phyloP scores from a whole-genome alignment of 345 rosid species.

The Arabidopsis arenosa region DNA sequence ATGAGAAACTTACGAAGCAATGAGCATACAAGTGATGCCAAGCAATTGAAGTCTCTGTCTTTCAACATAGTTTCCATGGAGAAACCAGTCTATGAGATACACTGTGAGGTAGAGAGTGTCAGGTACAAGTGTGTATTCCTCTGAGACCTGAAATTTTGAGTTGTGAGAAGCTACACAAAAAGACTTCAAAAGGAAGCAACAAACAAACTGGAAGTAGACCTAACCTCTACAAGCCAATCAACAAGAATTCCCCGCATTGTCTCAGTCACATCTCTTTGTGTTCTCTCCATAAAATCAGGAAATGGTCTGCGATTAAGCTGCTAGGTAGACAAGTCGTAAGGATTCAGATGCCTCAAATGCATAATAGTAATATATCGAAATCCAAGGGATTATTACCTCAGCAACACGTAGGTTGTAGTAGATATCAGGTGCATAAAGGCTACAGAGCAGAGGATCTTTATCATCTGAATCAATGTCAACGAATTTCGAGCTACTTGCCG shows the following conservation, averaged over 20 bases:
- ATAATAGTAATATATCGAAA: not conserved
- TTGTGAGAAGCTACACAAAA: slow-evolving; percentile 13
- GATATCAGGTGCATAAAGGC: slow-evolving; percentile 78
- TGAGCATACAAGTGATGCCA: slow-evolving; percentile 94
- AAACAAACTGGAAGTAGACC: not conserved
- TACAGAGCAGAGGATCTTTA: slow-evolving; percentile 73
- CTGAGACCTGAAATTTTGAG: slow-evolving; percentile 68
- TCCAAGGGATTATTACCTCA: slow-evolving; percentile 58
- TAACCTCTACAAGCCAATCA: slow-evolving; percentile 99
- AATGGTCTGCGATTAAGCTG: slow-evolving; percentile 75
- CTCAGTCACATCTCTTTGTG: slow-evolving; percentile 76
- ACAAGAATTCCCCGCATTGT: slow-evolving; percentile 88
- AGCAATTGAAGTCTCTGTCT: slow-evolving; percentile 85
- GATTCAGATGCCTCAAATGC: slow-evolving; percentile 14
- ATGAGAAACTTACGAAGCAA: slow-evolving; percentile 78
- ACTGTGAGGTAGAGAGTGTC: slow-evolving; percentile 92
- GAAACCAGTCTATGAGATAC: slow-evolving; percentile 79
- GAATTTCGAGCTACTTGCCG: slow-evolving; percentile 48
- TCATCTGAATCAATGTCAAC: slow-evolving; percentile 69
- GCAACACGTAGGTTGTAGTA: slow-evolving; percentile 71
- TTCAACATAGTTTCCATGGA: slow-evolving; percentile 68
- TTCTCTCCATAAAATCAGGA: slow-evolving; percentile 68
- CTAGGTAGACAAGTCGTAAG: slow-evolving; percentile 29
- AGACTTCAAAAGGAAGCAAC: not conserved
- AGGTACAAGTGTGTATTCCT: slow-evolving; percentile 83